Conservation (phyloP, 73 alveolate genomes). For the Symbiodinium pilosum region DNA sequence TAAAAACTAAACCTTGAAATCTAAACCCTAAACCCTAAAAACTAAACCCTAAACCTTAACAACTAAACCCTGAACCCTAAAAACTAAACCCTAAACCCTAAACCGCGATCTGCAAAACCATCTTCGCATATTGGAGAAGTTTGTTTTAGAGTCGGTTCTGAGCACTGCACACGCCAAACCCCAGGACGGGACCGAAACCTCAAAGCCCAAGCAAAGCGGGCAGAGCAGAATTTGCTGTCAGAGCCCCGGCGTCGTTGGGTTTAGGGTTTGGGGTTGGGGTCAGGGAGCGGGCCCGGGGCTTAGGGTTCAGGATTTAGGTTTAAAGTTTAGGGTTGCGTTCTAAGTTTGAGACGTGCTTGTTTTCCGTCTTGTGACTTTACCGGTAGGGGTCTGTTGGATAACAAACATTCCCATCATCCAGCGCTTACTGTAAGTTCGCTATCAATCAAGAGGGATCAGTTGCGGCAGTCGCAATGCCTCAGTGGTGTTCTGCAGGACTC, state of each 20-base stretch:
- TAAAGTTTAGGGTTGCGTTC: neutral
- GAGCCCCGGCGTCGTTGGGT: neutral
- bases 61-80: too few species aligned
- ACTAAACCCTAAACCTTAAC: too few species aligned
- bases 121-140: too few species aligned
- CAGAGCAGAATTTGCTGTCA: slow-evolving; percentile 16
- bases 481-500: neutral
- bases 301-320: neutral
- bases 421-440: too few species aligned
- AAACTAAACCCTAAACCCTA: too few species aligned
- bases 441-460: neutral
- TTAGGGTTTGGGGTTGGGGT: neutral
- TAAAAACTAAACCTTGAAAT: neutral
- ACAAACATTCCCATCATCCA: too few species aligned
- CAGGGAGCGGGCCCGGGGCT: neutral
- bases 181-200: slow-evolving; percentile 79
- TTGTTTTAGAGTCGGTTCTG: too few species aligned
- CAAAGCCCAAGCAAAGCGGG: slow-evolving; percentile 60
- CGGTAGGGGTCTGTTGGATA: neutral
- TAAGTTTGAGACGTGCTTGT: neutral
- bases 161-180: neutral
- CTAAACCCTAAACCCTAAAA: neutral
- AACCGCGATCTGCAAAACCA: too few species aligned
- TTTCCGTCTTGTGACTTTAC: neutral
- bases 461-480: neutral